Base-by-base conservation (phyloP, 352 stramenopile genomes). In the Globisporangium apiculatum region DNA sequence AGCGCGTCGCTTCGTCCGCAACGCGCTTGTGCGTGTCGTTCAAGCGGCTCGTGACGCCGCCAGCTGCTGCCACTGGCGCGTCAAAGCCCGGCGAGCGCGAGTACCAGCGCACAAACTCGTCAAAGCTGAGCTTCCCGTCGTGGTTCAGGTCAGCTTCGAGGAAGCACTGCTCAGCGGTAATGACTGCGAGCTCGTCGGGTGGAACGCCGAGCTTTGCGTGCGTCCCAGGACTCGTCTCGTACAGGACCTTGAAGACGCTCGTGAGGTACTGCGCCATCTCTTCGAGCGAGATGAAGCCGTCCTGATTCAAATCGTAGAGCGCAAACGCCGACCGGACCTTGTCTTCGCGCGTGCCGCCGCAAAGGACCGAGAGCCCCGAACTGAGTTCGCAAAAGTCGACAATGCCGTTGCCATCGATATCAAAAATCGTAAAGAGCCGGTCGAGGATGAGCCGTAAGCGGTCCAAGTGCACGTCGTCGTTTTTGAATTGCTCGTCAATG, bases 31-130 rank as follows among this genome's bases (percentile, higher is more conserved):
- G 62, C 35, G 59, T 62, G 37, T 64, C 51, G 2, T 36, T 59
- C 40, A 58, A 37, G 12, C 60, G 69, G 35, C 56, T 76, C 47
- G 53, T 60, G 17, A 80, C 68, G 9, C 61, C 75, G 18, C 67
- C 72, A 24, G 60, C 53, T 31, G 24, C 24, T 31, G 24, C 24
- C 24, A 31, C 24, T 52, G 74, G 68, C 1, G 67, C 60, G 49
- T 79, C 75, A 56, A 88, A 75, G 1, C 72, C 68, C 7, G 68
- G 68, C 3, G 73, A 81, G 48, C 79, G 80, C 0, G 81, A 81
- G 57, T 94, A 96, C 87, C 87, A 96, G 31, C 63, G 54, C 17
- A 91, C 78, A 60, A 96, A 96, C 60, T 95, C 84, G 15, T 95
- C 81, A 51, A 95, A 94, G 50, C 78, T 92, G 42, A 96, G 61